phyloP scores from a whole-genome alignment of 805 yeast genomes.

The Metschnikowia santaceciliae region DNA sequence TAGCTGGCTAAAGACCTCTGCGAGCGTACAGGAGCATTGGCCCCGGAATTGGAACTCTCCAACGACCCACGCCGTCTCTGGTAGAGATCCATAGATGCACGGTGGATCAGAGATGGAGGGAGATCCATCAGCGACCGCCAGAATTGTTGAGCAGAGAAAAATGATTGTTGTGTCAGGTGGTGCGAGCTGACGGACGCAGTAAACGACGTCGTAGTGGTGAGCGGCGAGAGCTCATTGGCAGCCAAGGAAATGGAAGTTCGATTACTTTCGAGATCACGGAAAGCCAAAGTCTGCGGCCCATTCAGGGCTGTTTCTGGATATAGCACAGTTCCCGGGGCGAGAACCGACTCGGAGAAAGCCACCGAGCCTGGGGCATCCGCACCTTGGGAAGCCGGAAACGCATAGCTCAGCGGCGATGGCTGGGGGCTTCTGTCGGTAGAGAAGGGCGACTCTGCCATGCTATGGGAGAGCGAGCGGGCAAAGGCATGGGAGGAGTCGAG shows the following conservation, averaged over 20 bases:
- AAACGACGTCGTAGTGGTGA: constrained; percentile 42
- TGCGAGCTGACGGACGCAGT: constrained; percentile 39
- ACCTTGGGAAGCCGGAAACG: not conserved
- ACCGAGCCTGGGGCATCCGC: not conserved
- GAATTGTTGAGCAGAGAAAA: constrained; percentile 42
- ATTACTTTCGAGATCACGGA: constrained; percentile 6
- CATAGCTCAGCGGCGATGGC: not conserved
- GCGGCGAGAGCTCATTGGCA: constrained; percentile 33
- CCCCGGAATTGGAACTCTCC: constrained; percentile 26
- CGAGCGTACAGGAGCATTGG: constrained; percentile 10
- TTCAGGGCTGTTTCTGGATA: not conserved
- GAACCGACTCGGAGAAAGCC: not conserved
- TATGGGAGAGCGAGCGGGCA: not conserved
- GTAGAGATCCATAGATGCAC: constrained; percentile 34
- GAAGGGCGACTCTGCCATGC: not conserved
- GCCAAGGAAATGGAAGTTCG: constrained; percentile 14
- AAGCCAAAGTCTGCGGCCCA: not conserved
- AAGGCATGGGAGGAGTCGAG: not conserved
- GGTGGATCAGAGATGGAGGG: constrained; percentile 24
- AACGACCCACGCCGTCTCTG: constrained; percentile 26
- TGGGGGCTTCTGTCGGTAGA: not conserved
- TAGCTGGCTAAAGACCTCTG: constrained; percentile 33
- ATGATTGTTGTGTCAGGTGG: constrained; percentile 41
- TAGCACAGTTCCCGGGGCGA: not conserved
- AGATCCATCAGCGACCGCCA: constrained; percentile 38